phyloP scores from a whole-genome alignment of 2,329 filamentous ascomycete species.

The Trichoderma gracile region DNA sequence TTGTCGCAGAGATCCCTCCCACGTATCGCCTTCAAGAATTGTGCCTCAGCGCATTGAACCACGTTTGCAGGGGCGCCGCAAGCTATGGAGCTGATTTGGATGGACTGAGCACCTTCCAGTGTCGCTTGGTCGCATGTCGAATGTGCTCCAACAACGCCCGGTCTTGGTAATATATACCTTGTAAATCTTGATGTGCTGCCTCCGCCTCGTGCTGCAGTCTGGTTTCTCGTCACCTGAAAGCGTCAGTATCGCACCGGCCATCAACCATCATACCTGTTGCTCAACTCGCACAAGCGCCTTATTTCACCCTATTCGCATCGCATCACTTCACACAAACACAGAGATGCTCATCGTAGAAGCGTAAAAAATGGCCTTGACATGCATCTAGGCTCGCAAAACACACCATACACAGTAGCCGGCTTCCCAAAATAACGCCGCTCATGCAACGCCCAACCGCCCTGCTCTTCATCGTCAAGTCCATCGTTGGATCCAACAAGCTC shows the following conservation, averaged over 20 bases:
- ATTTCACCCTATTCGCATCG: background rate
- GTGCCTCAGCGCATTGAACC: background rate
- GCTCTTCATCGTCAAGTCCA: constrained; percentile 7
- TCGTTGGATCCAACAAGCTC: background rate
- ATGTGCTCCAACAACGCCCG: background rate
- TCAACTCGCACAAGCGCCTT: background rate
- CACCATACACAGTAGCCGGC: constrained; percentile 4
- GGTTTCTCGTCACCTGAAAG: background rate
- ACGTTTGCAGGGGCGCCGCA: background rate
- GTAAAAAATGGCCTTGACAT: constrained; percentile 9
- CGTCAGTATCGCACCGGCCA: no score
- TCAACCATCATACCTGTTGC: background rate
- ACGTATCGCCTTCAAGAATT: background rate
- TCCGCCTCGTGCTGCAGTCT: background rate
- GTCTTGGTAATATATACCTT: background rate
- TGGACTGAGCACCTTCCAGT: background rate
- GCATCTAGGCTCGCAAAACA: constrained; percentile 13
- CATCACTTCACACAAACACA: background rate
- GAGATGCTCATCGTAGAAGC: constrained; percentile 9
- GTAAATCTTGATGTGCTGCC: background rate
- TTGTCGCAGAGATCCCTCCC: no score
- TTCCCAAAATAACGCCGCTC: constrained; percentile 22
- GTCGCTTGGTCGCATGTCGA: background rate
- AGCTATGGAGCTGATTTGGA: background rate
- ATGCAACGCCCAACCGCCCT: constrained; percentile 19